These are phyloP conservation scores for Pseudopithomyces maydicus DNA, from an alignment of 2,329 filamentous ascomycete genomes.

Conservation along the genomic window DNA sequence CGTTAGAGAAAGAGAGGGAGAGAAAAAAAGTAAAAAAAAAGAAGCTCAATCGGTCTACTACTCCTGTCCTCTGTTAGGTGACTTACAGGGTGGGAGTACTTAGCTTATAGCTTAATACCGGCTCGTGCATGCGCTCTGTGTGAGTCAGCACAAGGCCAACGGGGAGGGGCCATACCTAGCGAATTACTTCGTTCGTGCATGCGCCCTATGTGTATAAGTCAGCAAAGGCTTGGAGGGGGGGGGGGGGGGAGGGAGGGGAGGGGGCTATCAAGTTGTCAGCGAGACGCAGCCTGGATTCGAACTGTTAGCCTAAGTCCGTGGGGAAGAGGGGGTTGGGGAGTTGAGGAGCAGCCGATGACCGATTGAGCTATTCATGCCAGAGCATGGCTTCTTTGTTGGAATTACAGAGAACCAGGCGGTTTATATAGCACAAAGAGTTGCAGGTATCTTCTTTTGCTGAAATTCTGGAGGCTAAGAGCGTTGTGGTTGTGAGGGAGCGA, in stretches of 20 bases:
- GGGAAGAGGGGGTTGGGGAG: not conserved
- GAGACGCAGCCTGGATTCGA: not conserved
- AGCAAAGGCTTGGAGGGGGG: not conserved
- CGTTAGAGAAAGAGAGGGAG: too few species aligned
- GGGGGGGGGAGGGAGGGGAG: not conserved
- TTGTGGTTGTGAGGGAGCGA: not conserved
- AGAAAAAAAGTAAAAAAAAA: too few species aligned
- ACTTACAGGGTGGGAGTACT: not conserved
- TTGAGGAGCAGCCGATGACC: constrained; percentile 1
- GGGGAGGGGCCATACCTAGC: not conserved
- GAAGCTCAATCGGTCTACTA: not conserved
- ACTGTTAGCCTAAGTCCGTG: not conserved
- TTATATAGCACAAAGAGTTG: not conserved
- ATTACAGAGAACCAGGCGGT: not conserved
- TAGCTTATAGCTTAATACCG: not conserved
- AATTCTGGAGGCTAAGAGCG: not conserved
- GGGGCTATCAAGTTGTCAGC: too few species aligned
- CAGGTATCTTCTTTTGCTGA: not conserved
- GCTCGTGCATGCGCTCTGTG: not conserved
- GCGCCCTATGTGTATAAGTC: too few species aligned
- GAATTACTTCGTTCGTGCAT: not conserved
- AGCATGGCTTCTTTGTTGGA: not conserved
- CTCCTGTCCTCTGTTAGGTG: not conserved
- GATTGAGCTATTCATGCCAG: constrained; percentile 1
- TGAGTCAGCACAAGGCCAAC: not conserved